Evolutionary conservation across 2,329 filamentous ascomycete species (phyloP), one percentile per base, ranked within the genome.

Genomic region (Beauveria caledonica): DNA sequence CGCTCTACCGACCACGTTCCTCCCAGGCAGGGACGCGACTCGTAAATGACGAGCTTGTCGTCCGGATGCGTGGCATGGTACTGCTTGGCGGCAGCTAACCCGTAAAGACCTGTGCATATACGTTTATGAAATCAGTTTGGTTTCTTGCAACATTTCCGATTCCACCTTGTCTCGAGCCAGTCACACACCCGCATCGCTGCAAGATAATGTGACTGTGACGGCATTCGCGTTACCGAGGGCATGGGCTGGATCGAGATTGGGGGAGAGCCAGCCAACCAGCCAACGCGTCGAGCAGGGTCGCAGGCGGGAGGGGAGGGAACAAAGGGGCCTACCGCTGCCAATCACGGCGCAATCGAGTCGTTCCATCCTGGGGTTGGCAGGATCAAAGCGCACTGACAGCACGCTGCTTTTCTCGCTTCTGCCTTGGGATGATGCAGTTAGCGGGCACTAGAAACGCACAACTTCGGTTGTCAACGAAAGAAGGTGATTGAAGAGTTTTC

Each of bases 1-100:
- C 87, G 80, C 42, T 87, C 76, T 60, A 83, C 76, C 9, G 85
- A 81, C 89, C 88, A 92, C 17, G 85, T 84, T 4, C 89, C 89
- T 1, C 89, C 89, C 5, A 86, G 67, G 0, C 81, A 81, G 13
- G 76, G 69, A 11, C 78, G 77, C 5, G 77, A 73, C 51, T 90
- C 87, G 33, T 89, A 72, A 10, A 90, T 68, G 1, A 79, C 72
- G 25, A 89, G 68, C 2, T 78, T 79, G 58, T 77, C 75, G n/a
- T 75, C 68, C 1, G 86, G 86, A 64, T 87, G 77, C 44, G 86
- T 68, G 64, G 83, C 76, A 58, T 80, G 79, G 67, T 84, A 85
- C 23, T 82, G 82, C 71, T 86, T 86, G 52, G 86, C 82, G 21
- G 80, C 78, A 1, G 77, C 80, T 36, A 89, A 74, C 23, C 86